Evolutionary conservation across 2,329 filamentous ascomycete species (phyloP).

Genomic region (Ceratocystis destructans): DNA sequence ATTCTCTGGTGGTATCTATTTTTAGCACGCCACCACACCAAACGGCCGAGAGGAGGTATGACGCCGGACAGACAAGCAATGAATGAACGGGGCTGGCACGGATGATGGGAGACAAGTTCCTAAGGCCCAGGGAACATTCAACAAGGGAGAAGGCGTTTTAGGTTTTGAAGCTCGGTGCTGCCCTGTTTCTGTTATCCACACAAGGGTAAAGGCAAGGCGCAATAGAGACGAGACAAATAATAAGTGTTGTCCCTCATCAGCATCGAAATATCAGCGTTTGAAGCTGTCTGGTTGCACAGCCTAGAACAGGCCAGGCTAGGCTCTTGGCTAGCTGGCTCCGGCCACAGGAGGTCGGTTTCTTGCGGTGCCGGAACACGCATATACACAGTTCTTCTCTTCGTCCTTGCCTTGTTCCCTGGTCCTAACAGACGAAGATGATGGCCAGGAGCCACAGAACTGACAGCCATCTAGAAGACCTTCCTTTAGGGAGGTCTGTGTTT

Average conservation of each 20-base stretch:
- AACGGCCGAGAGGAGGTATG: neutral
- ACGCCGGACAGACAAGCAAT: neutral
- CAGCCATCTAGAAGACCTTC: constrained; percentile 6
- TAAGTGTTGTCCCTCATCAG: neutral
- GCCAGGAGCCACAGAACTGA: neutral
- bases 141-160: neutral
- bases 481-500: neutral
- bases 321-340: neutral
- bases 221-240: neutral
- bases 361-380: neutral
- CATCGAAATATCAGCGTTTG: neutral
- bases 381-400: neutral
- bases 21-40: neutral
- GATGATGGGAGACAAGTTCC: neutral
- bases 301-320: neutral
- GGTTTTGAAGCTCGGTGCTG: neutral
- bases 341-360: neutral
- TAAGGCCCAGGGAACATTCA: neutral
- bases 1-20: neutral
- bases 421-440: neutral
- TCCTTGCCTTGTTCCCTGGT: neutral
- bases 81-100: neutral
- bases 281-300: neutral
- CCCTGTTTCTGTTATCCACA: neutral
- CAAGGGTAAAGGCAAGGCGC: neutral